Evolutionary conservation across 2,329 filamentous ascomycete species (phyloP).

Genomic region (Domatiomyces globalis): DNA sequence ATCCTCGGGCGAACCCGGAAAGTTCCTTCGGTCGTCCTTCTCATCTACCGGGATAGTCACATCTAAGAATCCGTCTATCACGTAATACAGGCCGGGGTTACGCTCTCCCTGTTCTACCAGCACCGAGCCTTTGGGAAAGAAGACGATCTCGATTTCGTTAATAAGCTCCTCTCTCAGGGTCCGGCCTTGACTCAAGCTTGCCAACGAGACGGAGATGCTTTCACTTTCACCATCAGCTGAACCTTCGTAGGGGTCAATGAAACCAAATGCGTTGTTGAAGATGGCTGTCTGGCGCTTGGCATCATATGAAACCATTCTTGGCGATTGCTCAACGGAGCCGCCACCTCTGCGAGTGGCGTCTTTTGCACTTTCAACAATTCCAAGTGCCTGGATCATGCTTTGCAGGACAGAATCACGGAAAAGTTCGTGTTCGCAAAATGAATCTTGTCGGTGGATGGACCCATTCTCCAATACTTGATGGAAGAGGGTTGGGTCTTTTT

Average conservation of each 20-base stretch:
- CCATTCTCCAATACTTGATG: slow-evolving; percentile 15
- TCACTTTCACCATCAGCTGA: slow-evolving; percentile 73
- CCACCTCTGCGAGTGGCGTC: slow-evolving; percentile 40
- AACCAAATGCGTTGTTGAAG: slow-evolving; percentile 78
- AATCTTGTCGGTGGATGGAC: slow-evolving; percentile 56
- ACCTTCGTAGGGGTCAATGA: slow-evolving; percentile 71
- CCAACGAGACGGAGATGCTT: slow-evolving; percentile 56
- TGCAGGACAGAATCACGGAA: slow-evolving; percentile 85
- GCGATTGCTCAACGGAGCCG: slow-evolving; percentile 70
- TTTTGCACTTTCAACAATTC: slow-evolving; percentile 48
- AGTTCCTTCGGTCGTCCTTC: slow-evolving; percentile 24
- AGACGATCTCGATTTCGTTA: slow-evolving; percentile 92
- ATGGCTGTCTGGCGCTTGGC: slow-evolving; percentile 63
- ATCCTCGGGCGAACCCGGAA: neutral
- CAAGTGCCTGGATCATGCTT: slow-evolving; percentile 90
- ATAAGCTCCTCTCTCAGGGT: slow-evolving; percentile 63
- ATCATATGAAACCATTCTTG: slow-evolving; percentile 71
- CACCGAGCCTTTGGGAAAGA: slow-evolving; percentile 86
- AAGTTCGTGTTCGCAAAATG: slow-evolving; percentile 71
- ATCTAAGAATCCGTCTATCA: slow-evolving; percentile 91
- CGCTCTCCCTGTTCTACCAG: slow-evolving; percentile 92
- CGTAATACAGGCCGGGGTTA: slow-evolving; percentile 94
- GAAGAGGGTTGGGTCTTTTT: slow-evolving; percentile 23
- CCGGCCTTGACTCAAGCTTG: slow-evolving; percentile 51
- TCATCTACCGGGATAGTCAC: slow-evolving; percentile 69